Base-by-base conservation (phyloP, 148 eudicot species). In the Cornus controversa region DNA sequence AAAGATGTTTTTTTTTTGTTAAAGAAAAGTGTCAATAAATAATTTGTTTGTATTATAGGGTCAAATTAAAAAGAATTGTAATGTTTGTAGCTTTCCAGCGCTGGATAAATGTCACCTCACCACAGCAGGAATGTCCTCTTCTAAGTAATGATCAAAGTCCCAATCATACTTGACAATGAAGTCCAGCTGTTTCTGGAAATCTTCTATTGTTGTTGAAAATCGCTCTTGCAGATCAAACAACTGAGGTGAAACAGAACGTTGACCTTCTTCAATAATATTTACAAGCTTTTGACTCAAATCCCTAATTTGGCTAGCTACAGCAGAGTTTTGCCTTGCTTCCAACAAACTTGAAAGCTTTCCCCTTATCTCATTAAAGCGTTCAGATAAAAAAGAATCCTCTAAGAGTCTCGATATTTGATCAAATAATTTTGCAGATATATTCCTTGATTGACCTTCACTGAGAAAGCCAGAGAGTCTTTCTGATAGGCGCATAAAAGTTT, bases 101-200 rank as follows among this genome's bases (percentile, higher is more conserved):
- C n/a, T 73, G 73, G 84, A 85, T 79, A 80, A 80, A 86, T 77
- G 98, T 89, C 95, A 89, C 92, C 99, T 93, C 95, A 96, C 99
- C 98, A 86, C 99, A 83, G 86, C 92, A 84, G 99, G 99, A 79
- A 96, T 80, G 77, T 96, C 99, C 80, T 93, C 98, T 80, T 96
- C 99, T 85, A 96, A 81, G 71, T 92, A 92, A 82, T 91, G 88
- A 80, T 96, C 99, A 72, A 96, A 92, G 85, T 96, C 99, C 99
- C 99, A 96, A 82, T 93, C 95, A 87, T 92, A 93, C 80, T 88
- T 88, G 80, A 96, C 88, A 66, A 96, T 93, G 85, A 96, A 85
- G 74, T 96, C 95, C 83, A 96, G 88, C 70, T 96, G 99, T 71
- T 91, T 96, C 80, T 96, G 98, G 78, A 93, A 88, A 84, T 96